phyloP scores from a whole-genome alignment of 2,329 filamentous ascomycete genomes.

The Aspergillus felis region DNA sequence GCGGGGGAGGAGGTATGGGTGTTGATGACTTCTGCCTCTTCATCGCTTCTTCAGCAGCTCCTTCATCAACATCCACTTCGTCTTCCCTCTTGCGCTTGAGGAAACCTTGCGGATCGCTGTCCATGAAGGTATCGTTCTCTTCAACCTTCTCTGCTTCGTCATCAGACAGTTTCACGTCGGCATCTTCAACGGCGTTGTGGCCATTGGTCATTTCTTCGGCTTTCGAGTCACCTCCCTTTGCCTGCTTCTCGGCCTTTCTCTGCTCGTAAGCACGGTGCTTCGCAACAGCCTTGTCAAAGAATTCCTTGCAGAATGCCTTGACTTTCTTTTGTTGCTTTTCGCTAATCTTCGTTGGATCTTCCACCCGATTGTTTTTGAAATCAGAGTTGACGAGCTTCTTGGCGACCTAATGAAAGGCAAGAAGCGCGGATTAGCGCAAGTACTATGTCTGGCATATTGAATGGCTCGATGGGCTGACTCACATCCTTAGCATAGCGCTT shows the following conservation, averaged over 20 bases:
- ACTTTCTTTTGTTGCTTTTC: conserved; percentile 78
- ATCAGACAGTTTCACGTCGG: conserved; percentile 40
- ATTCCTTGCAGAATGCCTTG: conserved; percentile 78
- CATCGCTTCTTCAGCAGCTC: conserved; percentile 33
- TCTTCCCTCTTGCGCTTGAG: conserved; percentile 64
- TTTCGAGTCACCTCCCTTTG: conserved; percentile 21
- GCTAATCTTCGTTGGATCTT: conserved; percentile 71
- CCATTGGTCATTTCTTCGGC: conserved; percentile 21
- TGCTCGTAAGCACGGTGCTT: conserved; percentile 70
- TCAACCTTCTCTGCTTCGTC: conserved; percentile 31
- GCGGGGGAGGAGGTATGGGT: conserved; percentile 34
- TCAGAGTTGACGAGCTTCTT: conserved; percentile 91
- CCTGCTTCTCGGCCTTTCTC: conserved; percentile 52
- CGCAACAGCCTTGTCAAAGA: conserved; percentile 76
- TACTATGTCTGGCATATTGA: neutral
- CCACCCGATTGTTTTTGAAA: conserved; percentile 83
- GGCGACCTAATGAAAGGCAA: conserved; percentile 48
- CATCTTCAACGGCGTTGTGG: conserved; percentile 15
- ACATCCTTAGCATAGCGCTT: conserved; percentile 64
- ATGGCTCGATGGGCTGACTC: conserved; percentile 14
- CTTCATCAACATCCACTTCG: conserved; percentile 30
- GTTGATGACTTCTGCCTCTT: conserved; percentile 52
- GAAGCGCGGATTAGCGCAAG: conserved; percentile 43
- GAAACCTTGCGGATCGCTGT: neutral
- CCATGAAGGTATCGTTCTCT: conserved; percentile 6